phyloP scores from a whole-genome alignment of 179 eudicot genomes.

The Spinacia oleracea region DNA sequence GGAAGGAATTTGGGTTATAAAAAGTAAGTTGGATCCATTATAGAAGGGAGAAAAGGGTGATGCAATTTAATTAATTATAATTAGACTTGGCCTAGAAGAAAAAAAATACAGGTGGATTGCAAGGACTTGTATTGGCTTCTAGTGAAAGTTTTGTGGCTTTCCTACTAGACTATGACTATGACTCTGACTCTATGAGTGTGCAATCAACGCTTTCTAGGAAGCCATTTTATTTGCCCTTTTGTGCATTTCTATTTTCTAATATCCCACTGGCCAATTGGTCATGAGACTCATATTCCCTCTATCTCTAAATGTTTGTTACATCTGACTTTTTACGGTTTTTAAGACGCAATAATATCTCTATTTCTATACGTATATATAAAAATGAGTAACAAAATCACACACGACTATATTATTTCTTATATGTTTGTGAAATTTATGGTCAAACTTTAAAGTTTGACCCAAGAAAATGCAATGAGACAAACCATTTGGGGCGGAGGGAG shows the following conservation, averaged over 20 bases:
- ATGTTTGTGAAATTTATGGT: too few relatives aligned
- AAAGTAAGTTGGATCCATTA: constrained; percentile 28
- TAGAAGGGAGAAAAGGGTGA: constrained; percentile 3
- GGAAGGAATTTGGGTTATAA: constrained; percentile 38
- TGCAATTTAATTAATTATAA: not conserved
- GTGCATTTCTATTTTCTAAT: not conserved
- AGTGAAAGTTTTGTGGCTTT: constrained; percentile 37
- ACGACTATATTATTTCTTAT: too few relatives aligned
- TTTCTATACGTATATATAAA: too few relatives aligned
- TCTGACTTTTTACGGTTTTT: too few relatives aligned
- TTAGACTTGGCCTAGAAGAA: not conserved
- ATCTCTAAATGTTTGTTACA: too few relatives aligned
- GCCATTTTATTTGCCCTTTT: not conserved
- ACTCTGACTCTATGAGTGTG: too few relatives aligned
- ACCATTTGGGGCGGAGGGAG: too few relatives aligned
- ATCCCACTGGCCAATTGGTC: not conserved
- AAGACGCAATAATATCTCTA: too few relatives aligned
- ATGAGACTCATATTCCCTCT: too few relatives aligned
- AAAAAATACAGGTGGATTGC: constrained; percentile 16
- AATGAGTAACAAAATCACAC: too few relatives aligned
- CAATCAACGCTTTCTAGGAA: constrained; percentile 8
- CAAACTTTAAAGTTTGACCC: too few relatives aligned
- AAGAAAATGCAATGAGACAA: too few relatives aligned
- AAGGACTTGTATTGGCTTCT: constrained; percentile 30
- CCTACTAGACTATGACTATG: constrained; percentile 26